Conservation (phyloP, 805 yeast genomes). For the Myxozyma sirexii region DNA sequence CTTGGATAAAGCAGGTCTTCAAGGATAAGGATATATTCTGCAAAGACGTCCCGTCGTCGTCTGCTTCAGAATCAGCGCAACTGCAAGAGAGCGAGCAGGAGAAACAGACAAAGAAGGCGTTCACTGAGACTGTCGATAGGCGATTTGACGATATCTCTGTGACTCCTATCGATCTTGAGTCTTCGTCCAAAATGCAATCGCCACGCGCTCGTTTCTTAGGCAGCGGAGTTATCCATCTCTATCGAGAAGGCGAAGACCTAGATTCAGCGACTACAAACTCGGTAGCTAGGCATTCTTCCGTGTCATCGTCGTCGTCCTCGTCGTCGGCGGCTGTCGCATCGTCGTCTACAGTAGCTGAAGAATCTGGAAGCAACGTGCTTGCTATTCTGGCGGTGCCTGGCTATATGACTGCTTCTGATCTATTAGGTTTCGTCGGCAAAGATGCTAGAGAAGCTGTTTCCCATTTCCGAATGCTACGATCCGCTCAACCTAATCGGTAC, state of each 20-base stretch:
- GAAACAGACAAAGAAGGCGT: not conserved
- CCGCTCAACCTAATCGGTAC: conserved; percentile 67
- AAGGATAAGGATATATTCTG: conserved; percentile 15
- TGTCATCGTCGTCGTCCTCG: not conserved
- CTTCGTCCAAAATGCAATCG: conserved; percentile 36
- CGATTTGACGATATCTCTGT: conserved; percentile 32
- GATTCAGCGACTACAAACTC: conserved; percentile 28
- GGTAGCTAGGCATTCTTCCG: conserved; percentile 19
- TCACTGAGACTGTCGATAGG: conserved; percentile 23
- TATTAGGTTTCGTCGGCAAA: conserved; percentile 79
- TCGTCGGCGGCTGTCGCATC: not conserved
- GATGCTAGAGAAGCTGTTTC: conserved; percentile 56
- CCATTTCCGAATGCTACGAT: conserved; percentile 71
- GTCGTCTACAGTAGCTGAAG: conserved; percentile 10
- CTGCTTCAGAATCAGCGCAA: too few species aligned
- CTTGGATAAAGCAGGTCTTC: conserved; percentile 11
- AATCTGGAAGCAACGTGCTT: conserved; percentile 52
- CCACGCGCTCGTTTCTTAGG: conserved; percentile 68
- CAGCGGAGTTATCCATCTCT: conserved; percentile 71
- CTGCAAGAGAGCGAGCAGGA: not conserved
- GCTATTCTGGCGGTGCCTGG: conserved; percentile 85
- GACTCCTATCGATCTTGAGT: conserved; percentile 30
- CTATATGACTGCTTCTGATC: conserved; percentile 81
- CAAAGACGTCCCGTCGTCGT: not conserved
- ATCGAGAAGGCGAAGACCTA: conserved; percentile 52